Base-by-base conservation (phyloP, 2,329 filamentous ascomycete genomes). In the Exophiala phaeomuriformis region DNA sequence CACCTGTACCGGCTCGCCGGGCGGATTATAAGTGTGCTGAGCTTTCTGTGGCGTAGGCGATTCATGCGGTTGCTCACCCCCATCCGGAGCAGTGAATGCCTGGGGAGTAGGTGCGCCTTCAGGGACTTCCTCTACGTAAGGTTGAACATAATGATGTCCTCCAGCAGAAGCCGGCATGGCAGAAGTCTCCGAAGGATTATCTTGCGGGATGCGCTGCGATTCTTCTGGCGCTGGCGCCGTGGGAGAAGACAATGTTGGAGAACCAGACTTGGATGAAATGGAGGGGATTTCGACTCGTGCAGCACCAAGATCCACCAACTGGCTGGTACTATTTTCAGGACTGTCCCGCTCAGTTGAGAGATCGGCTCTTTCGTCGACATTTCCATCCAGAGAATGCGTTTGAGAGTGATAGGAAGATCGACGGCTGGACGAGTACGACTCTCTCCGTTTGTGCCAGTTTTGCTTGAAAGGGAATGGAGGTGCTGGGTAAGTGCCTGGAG, bases 381-480 rank as follows among this genome's bases (percentile, higher is more conserved):
- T 51, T 4, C 53, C 56, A 42, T 58, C 56, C 8, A 52, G 12
- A 28, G 51, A 50, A 3, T 40, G 46, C n/a, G 31, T 6, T 28
- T 32, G 48, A 6, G 46, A 49, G 37, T 32, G 32, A 32, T 41
- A 7, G 7, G 48, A 32, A 8, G 49, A 50, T 19, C 49, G 37
- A 28, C 47, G 55, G 30, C 45, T 54, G 2, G 41, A 49, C 7
- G 35, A 33, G 29, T 28, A 7, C 10, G 51, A 49, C 29, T 36
- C 37, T 19, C 29, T 47, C 27, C 31, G 19, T 27, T 30, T 46
- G 28, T 48, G 40, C 45, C 51, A 52, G 9, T 44, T 50, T 12
- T 57, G 47, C 27, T 39, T 42, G 40, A 56, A 56, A 12, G 57
- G 55, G 36, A 57, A 57, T 30, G 56, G 52, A n/a, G 52, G 45